These are phyloP conservation scores for Solanum sejunctum DNA, from an alignment of 257 asterid genomes.

Conservation along the genomic window DNA sequence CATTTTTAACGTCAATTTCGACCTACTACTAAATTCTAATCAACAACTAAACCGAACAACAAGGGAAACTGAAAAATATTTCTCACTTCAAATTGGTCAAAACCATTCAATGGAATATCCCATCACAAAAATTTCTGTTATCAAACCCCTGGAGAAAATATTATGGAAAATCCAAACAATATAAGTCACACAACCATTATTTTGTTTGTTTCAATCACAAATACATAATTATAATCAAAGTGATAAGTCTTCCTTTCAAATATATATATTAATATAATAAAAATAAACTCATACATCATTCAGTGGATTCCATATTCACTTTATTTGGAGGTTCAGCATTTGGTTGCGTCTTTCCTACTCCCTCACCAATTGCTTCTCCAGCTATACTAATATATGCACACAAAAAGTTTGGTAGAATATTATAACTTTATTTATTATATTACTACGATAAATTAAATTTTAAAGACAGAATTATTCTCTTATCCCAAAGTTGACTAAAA, in stretches of 20 bases:
- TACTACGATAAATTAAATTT: background rate
- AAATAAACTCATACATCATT: background rate
- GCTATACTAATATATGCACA: background rate
- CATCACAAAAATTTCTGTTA: too few relatives aligned
- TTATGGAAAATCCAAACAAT: too few relatives aligned
- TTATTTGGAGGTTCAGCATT: background rate
- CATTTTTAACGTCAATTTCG: background rate
- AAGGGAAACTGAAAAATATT: background rate
- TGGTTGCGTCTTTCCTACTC: background rate
- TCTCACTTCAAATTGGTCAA: background rate
- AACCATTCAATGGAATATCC: background rate
- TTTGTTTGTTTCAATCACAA: too few relatives aligned
- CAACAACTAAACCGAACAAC: background rate
- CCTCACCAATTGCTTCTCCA: background rate
- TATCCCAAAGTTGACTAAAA: background rate
- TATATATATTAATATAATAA: background rate
- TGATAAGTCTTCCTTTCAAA: too few relatives aligned
- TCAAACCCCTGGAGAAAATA: too few relatives aligned
- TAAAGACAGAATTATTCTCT: background rate
- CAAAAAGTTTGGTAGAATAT: background rate
- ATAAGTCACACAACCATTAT: too few relatives aligned
- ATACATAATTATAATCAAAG: too few relatives aligned
- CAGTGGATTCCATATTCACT: background rate
- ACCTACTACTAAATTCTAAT: background rate
- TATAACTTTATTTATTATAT: background rate